Evolutionary conservation across 495 filamentous ascomycete species (phyloP), one percentile per base, ranked within the genome.

Genomic region (Wilcoxina mikolae): DNA sequence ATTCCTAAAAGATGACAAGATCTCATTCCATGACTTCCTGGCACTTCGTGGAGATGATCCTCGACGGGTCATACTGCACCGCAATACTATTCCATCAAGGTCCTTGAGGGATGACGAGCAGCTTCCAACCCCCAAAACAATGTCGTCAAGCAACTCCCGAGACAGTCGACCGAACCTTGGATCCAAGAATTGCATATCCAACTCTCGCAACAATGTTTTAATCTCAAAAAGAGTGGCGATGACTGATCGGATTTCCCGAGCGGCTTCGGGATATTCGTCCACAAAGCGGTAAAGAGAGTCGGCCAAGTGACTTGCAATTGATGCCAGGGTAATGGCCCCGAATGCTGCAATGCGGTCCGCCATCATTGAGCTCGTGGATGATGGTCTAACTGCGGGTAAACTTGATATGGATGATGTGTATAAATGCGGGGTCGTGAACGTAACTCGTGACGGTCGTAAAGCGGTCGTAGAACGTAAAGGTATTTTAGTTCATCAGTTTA

Each of bases 91-190:
- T 17, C 46, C 56, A 56, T 64, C 61, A 53, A 67, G 22, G 65
- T 65, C 47, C 67, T 69, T 53, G 77, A 80, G 59, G 76, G 73
- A 35, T 69, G 66, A 49, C 69, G 63, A 33, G 78, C 72, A 59
- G 75, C 76, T 52, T 72, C 70, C 31, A 78, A 59, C 56, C 17
- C 59, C 67, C 51, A 71, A 60, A 51, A 63, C 66, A 65, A 69
- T 57, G 56, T 62, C 56, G 52, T 62, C 58, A 51, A 62, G 54
- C 53, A 60, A 60, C 51, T 58, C 57, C 56, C 58, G 59, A 61
- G 58, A 56, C 54, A 68, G 56, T 56, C 60, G 61, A 55, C 53
- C 52, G 51, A 64, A 64, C 33, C 54, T 42, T 17, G 53, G 45
- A 45, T 64, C 60, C 48, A 54, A 52, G 28, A 63, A 63, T 11